These are phyloP conservation scores for Clonostachys solani DNA, from an alignment of 2,329 filamentous ascomycete genomes.

Conservation along the genomic window DNA sequence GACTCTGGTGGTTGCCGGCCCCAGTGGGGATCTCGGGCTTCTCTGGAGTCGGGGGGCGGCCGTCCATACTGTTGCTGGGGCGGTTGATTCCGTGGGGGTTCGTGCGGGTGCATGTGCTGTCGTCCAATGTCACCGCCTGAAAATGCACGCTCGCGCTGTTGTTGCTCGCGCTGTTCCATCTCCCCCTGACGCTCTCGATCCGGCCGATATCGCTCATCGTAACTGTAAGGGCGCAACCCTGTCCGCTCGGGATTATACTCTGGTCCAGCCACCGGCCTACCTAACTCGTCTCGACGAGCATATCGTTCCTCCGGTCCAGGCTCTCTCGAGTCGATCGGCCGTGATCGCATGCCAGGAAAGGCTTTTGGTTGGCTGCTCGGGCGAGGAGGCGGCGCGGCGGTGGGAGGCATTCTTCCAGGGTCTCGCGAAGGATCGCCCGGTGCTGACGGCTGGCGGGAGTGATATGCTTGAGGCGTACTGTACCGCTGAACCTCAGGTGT, in stretches of 20 bases:
- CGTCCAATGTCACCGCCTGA: conserved; percentile 41
- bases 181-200: conserved; percentile 43
- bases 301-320: conserved; percentile 37
- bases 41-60: conserved; percentile 30
- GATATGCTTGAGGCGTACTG: conserved; percentile 52
- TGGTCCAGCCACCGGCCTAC: conserved; percentile 23
- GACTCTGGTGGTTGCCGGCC: conserved; percentile 20
- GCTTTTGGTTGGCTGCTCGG: conserved; percentile 49
- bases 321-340: conserved; percentile 40
- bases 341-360: conserved; percentile 36
- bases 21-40: conserved; percentile 25
- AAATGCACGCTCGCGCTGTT: conserved; percentile 41
- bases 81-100: conserved; percentile 38
- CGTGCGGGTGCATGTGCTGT: conserved; percentile 26
- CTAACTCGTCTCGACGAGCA: conserved; percentile 42
- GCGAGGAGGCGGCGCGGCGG: conserved; percentile 35
- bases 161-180: conserved; percentile 35
- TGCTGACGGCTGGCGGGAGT: conserved; percentile 43
- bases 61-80: conserved; percentile 24
- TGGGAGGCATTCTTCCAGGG: conserved; percentile 24
- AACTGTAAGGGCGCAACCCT: conserved; percentile 34
- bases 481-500: conserved; percentile 57
- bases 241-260: conserved; percentile 52
- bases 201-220: conserved; percentile 49
- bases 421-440: conserved; percentile 39